phyloP scores from a whole-genome alignment of 352 stramenopile genomes.

The Phytophthora ohioensis region DNA sequence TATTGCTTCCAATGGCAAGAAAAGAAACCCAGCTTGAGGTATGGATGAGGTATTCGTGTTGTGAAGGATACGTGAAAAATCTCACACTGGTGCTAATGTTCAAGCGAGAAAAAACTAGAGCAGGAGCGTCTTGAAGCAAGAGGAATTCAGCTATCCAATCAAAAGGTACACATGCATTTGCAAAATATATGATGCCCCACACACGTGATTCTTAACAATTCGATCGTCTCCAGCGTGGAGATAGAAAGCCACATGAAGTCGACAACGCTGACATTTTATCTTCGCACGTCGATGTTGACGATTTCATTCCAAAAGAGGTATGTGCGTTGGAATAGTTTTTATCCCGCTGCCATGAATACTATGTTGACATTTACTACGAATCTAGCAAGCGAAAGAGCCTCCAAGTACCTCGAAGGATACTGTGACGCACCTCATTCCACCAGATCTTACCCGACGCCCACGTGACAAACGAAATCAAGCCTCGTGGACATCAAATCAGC shows the following conservation, averaged over 20 bases:
- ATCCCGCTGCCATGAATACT: too few species aligned
- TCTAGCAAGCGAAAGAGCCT: slow-evolving; percentile 15
- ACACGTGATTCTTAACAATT: not conserved
- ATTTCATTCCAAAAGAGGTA: slow-evolving; percentile 51
- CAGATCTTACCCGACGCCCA: slow-evolving; percentile 33
- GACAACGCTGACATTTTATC: slow-evolving; percentile 32
- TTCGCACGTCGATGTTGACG: slow-evolving; percentile 65
- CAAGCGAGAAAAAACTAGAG: slow-evolving; percentile 32
- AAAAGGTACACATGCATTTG: not conserved
- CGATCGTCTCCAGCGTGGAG: slow-evolving; percentile 9
- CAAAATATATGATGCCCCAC: not conserved
- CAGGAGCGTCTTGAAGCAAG: slow-evolving; percentile 21
- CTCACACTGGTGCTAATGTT: not conserved
- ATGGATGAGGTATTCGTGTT: not conserved
- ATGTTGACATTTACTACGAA: not conserved
- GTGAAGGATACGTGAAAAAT: not conserved
- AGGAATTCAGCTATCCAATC: slow-evolving; percentile 27
- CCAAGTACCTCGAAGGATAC: slow-evolving; percentile 21
- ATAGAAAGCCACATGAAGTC: slow-evolving; percentile 3
- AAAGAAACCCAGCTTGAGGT: slow-evolving; percentile 39
- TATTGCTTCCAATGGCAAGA: slow-evolving; percentile 71
- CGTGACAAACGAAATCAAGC: slow-evolving; percentile 27
- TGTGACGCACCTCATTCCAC: slow-evolving; percentile 30
- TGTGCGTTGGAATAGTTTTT: not conserved
- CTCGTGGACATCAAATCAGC: slow-evolving; percentile 44